Base-by-base conservation (phyloP, 2,329 filamentous ascomycete genomes). In the Cryphonectria japonica region DNA sequence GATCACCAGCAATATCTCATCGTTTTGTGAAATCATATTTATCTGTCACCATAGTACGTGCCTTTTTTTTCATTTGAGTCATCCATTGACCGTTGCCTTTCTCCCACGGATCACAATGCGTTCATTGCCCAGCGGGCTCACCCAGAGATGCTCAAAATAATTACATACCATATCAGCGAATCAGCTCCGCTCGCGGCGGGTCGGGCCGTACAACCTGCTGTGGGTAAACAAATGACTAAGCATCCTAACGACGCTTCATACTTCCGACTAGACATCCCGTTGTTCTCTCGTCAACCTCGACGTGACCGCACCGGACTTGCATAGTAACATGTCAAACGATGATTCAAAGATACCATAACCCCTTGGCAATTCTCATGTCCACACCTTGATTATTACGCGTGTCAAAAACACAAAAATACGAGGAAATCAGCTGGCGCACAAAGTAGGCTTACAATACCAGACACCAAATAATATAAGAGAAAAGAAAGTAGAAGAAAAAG, bases 201-300 rank as follows among this genome's bases (percentile, higher is more conserved):
- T 61, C 59, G 59, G 59, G 59, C 59, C 59, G 59, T 34, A 22
- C 19, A 19, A 39, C 16, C 59, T 61, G 59, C 32, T 34, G 32
- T 61, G 34, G 46, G 46, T 50, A n/a, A 39, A 13, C 11, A 39
- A 50, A 37, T 61, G 59, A 61, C 59, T 61, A 37, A 61, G 59
- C 59, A 61, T 32, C 19, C 19, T 9, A 19, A 61, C 59, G 59
- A 61, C 59, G 32, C 9, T 34, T 14, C 59, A 39, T 39, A 6
- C 4, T 7, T 7, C 1, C 54, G 4, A 6, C 26, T 14, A 11
- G n/a, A 13, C 26, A n/a, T 4, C n/a, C 43, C 43, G 8, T 50
- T 50, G 6, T 50, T 50, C 16, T 50, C 6, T 50, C 22, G 37
- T n/a, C 3, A 11, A n/a, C 22, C 46, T 50, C 46, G 46, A 11